phyloP scores from a whole-genome alignment of 345 rosid genomes.

The Streptanthus diversifolius region DNA sequence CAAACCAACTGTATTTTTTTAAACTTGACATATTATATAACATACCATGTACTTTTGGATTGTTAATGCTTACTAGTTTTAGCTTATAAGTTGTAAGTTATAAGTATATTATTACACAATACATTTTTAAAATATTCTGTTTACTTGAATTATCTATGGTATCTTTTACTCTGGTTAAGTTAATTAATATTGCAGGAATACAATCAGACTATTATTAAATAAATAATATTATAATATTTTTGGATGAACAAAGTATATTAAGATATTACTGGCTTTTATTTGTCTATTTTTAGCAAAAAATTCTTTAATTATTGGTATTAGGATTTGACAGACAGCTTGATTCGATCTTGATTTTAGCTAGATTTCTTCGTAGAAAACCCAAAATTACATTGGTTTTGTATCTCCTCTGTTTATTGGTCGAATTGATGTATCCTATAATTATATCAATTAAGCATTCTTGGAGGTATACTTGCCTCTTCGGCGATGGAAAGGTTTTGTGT shows the following conservation, averaged over 20 bases:
- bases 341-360: not conserved
- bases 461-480: slow-evolving; percentile 27
- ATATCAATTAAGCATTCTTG: not conserved
- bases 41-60: slow-evolving; percentile 10
- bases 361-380: not conserved
- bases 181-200: no score
- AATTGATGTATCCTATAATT: not conserved
- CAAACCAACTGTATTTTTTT: slow-evolving; percentile 10
- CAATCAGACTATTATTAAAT: no score
- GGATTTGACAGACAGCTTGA: not conserved
- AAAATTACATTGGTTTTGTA: not conserved
- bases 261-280: no score
- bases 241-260: no score
- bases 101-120: not conserved
- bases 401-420: not conserved
- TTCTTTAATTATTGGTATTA: not conserved
- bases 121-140: not conserved
- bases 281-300: no score
- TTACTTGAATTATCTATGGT: not conserved
- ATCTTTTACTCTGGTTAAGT: not conserved
- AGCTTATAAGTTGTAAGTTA: not conserved
- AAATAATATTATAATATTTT: no score
- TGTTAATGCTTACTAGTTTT: slow-evolving; percentile 1
- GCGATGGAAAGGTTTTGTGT: slow-evolving; percentile 26
- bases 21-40: not conserved